Base-by-base conservation (phyloP, 1,284 basidiomycete species). In the Apiotrichum laibachii region DNA sequence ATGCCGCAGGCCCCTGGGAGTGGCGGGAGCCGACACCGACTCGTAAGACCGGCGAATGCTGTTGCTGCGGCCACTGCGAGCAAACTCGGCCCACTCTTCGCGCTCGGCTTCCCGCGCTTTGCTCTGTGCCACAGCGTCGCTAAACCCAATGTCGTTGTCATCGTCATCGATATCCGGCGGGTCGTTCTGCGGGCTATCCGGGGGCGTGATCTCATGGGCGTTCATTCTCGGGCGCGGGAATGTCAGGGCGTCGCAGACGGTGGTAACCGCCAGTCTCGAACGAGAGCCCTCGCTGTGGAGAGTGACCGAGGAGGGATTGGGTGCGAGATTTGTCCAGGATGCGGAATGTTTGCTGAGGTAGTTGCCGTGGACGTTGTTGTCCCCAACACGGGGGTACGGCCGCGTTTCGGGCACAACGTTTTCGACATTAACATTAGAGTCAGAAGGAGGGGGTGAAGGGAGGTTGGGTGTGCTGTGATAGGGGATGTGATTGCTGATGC, bases 151-250 rank as follows among this genome's bases (percentile, higher is more conserved):
- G 22, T 33, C 47, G 33, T 51, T 50, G 56, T 54, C 55, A 19
- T 46, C 40, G 33, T 46, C 55, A n/a, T 50, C 49, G n/a, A n/a
- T n/a, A 7, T 43, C 40, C 1, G 26, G 4, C 12, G 31, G 42
- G 48, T 53, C 56, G 47, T 16, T 33, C 10, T 21, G 55, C n/a
- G 73, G 72, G 18, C 56, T 67, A 3, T 57, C 59, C 7, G 72
- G 72, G 7, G 74, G 74, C 4, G 72, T 76, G 49, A 75, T 68
- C 31, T 65, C 62, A 56, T 70, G 71, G 26, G 74, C 67, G 26
- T 68, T 62, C 49, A 77, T 62, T 13, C 66, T 60, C 1, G 75
- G 75, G 22, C 66, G 63, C 18, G 75, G 73, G 44, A 73, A 62
- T 19, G 73, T 66, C 44, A 73, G 62, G 53, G 70, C 64, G 51